Conservation (phyloP, 2,329 filamentous ascomycete genomes). For the Davidsoniella neocaledoniae region DNA sequence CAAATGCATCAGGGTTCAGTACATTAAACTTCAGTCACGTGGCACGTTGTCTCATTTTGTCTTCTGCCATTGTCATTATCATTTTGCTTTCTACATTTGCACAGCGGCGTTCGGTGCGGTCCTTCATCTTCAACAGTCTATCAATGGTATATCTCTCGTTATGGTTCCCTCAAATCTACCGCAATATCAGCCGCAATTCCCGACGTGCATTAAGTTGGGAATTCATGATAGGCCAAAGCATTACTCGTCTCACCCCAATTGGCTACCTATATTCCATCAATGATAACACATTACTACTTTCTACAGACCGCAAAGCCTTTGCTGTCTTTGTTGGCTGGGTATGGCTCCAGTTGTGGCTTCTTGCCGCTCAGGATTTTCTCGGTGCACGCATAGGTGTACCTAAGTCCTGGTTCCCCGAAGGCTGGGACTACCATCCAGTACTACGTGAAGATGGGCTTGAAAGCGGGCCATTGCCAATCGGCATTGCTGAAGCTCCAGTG, state of each 20-base stretch:
- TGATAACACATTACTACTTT: slow-evolving; percentile 64
- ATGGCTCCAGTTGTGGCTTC: slow-evolving; percentile 65
- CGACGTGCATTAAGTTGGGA: slow-evolving; percentile 82
- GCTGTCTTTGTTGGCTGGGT: slow-evolving; percentile 53
- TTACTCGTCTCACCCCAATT: slow-evolving; percentile 62
- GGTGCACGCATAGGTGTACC: slow-evolving; percentile 79
- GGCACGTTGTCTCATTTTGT: slow-evolving; percentile 39
- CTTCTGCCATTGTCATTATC: slow-evolving; percentile 38
- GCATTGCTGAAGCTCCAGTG: slow-evolving; percentile 26
- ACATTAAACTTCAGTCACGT: slow-evolving; percentile 35
- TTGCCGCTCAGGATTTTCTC: slow-evolving; percentile 70
- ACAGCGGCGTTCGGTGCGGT: slow-evolving; percentile 40
- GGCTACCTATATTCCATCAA: slow-evolving; percentile 68
- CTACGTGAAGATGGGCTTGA: slow-evolving; percentile 69
- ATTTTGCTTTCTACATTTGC: slow-evolving; percentile 41
- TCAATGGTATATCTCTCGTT: slow-evolving; percentile 69
- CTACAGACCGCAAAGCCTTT: slow-evolving; percentile 53
- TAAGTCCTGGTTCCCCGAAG: slow-evolving; percentile 48
- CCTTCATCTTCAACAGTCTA: slow-evolving; percentile 44
- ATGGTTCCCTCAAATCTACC: slow-evolving; percentile 82
- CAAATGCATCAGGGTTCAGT: slow-evolving; percentile 20
- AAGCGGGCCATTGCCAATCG: slow-evolving; percentile 65
- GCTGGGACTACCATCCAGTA: slow-evolving; percentile 91
- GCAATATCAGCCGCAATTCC: slow-evolving; percentile 81
- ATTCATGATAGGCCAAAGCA: slow-evolving; percentile 71